Evolutionary conservation across 768 basidiomycete genomes (phyloP), one percentile per base, ranked within the genome.

Genomic region (Boletus sp.): DNA sequence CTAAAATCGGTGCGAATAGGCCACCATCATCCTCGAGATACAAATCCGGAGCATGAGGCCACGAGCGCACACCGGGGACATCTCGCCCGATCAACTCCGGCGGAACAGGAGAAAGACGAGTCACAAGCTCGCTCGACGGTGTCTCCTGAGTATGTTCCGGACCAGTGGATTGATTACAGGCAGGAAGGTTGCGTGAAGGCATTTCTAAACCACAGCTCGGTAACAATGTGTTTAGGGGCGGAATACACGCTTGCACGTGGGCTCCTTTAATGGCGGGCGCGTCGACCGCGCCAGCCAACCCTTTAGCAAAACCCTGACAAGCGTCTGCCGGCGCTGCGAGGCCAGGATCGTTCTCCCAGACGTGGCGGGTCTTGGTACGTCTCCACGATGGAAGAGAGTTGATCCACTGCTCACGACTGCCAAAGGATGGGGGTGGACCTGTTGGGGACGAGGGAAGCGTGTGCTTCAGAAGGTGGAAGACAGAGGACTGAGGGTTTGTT

Each of bases 231-330:
- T 60, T 77, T 61, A 72, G 73, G 88, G 88, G 88, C 86, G 87
- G 86, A 84, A 84, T 79, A 77, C 85, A 84, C 83, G 85, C 84
- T 81, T 89, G 79, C 81, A 85, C 86, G 84, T 75, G 85, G 72
- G 79, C 67, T 83, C 88, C 88, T 88, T 90, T 89, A 87, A 87
- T 88, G 76, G 83, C 85, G 67, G 79, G 70, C 76, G 85, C 85
- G 88, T 87, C 82, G 70, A 70, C 83, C 85, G 87, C 84, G 75
- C 72, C 76, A 71, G 80, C 77, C 82, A 89, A 89, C 87, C 87
- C 87, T 72, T 70, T 72, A 55, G 70, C 66, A 88, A 88, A 88
- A 87, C 74, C 79, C 84, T 77, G 81, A 61, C 68, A 69, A 51
- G 61, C 66, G 40, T 48, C 48, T n/a, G 21, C 25, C 15, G 51